A percentile compares a stretch with the other conserved stretches of the same genome.
These are phyloP conservation scores for Xerocomellus intermedius DNA, from an alignment of 768 basidiomycete species.

Conservation along the genomic window DNA sequence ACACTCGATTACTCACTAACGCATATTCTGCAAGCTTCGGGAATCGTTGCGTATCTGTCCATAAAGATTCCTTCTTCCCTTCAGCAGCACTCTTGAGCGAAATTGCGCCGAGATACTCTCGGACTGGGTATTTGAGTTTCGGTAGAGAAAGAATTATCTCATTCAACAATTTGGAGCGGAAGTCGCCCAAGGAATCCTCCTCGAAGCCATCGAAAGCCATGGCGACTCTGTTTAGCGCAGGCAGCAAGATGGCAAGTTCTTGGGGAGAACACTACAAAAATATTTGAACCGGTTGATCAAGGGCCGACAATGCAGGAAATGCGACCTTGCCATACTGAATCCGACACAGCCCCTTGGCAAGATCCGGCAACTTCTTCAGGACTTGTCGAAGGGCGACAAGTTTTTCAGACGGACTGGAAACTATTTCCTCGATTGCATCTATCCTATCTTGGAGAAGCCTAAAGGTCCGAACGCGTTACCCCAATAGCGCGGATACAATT, in stretches of 20 bases:
- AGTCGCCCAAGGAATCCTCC: constrained; percentile 46
- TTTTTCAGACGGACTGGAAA: constrained; percentile 55
- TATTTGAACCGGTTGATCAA: not conserved
- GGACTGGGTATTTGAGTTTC: constrained; percentile 52
- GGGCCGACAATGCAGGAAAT: not conserved
- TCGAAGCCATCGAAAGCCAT: constrained; percentile 54
- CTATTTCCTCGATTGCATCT: constrained; percentile 84
- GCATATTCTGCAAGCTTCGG: constrained; percentile 56
- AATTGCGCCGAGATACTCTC: constrained; percentile 53
- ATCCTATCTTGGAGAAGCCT: constrained; percentile 76
- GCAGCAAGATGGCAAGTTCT: constrained; percentile 74
- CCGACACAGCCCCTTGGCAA: constrained; percentile 80
- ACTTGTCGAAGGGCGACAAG: constrained; percentile 65
- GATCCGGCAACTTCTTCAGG: constrained; percentile 80
- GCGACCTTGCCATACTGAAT: constrained; percentile 89
- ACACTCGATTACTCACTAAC: constrained; percentile 45
- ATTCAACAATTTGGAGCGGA: constrained; percentile 67
- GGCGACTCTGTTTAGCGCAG: constrained; percentile 72
- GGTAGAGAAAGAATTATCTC: constrained; percentile 70
- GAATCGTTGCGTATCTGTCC: constrained; percentile 55
- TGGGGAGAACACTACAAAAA: constrained; percentile 68
- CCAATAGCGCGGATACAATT: not conserved
- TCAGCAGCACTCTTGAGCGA: constrained; percentile 60
- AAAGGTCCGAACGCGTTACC: constrained; percentile 1
- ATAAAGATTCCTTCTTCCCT: constrained; percentile 69